These are phyloP conservation scores for Strobilomyces dryophilus DNA, from an alignment of 768 basidiomycete species.

Conservation along the genomic window DNA sequence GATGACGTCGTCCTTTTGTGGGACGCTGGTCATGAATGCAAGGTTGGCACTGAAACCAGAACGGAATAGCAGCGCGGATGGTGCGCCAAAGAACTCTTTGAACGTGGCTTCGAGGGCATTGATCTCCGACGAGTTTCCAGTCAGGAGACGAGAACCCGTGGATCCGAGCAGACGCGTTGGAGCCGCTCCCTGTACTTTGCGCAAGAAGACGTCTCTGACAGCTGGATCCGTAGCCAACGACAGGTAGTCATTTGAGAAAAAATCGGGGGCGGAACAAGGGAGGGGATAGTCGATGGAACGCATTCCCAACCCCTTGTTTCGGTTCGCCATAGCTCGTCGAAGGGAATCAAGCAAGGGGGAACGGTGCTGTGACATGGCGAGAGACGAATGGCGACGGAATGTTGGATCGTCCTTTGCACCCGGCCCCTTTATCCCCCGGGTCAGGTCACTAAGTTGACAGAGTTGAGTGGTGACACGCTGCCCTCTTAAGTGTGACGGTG, in stretches of 20 bases:
- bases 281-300: conserved; percentile 14
- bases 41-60: conserved; percentile 56
- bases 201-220: conserved; percentile 32
- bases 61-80: conserved; percentile 46
- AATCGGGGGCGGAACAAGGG: conserved; percentile 27
- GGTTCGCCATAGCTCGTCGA: conserved; percentile 5
- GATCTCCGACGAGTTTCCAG: conserved; percentile 30
- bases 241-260: conserved; percentile 52
- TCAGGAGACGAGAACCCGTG: conserved; percentile 46
- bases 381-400: background rate
- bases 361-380: conserved; percentile 4
- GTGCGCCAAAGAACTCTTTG: conserved; percentile 20
- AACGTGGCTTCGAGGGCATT: conserved; percentile 14
- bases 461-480: background rate
- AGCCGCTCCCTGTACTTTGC: conserved; percentile 22
- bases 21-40: conserved; percentile 45
- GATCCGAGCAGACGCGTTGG: conserved; percentile 38
- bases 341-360: conserved; percentile 13
- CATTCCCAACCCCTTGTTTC: conserved; percentile 7
- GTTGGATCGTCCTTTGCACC: background rate
- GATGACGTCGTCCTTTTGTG: conserved; percentile 41
- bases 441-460: background rate
- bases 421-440: conserved; percentile 5
- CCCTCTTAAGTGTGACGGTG: background rate
- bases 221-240: conserved; percentile 36